Conservation (phyloP, 306 rosid genomes). For the Comarum palustre region DNA sequence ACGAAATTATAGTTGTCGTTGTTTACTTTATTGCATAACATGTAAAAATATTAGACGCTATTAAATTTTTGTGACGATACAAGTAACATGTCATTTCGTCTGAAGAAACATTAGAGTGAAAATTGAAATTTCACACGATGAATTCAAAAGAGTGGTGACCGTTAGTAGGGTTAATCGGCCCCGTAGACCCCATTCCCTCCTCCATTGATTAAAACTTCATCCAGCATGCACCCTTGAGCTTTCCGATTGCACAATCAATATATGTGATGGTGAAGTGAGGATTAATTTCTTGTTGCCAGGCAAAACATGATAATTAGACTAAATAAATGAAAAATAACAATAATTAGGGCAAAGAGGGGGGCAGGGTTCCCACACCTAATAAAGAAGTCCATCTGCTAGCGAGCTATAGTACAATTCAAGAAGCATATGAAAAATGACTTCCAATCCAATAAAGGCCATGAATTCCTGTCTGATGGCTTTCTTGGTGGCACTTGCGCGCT, state of each 20-base stretch:
- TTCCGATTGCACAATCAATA: background rate
- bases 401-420: conserved; percentile 27
- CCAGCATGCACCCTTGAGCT: background rate
- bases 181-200: background rate
- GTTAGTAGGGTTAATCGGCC: background rate
- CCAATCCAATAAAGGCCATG: conserved; percentile 33
- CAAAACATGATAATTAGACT: background rate
- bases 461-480: conserved; percentile 26
- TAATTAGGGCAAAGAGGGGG: background rate
- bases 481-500: conserved; percentile 4
- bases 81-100: background rate
- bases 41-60: background rate
- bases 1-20: conserved; percentile 28
- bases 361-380: background rate
- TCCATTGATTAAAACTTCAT: background rate
- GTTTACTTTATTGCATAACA: conserved; percentile 18
- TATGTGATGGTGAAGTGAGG: background rate
- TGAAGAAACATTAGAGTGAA: background rate
- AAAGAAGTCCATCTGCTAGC: conserved; percentile 10
- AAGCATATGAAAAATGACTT: conserved; percentile 26
- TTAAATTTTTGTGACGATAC: background rate
- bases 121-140: background rate
- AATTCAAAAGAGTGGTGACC: no score
- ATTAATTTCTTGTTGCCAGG: background rate
- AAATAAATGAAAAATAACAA: background rate